phyloP scores from a whole-genome alignment of 2,329 filamentous ascomycete species.

The Diaporthe eres region DNA sequence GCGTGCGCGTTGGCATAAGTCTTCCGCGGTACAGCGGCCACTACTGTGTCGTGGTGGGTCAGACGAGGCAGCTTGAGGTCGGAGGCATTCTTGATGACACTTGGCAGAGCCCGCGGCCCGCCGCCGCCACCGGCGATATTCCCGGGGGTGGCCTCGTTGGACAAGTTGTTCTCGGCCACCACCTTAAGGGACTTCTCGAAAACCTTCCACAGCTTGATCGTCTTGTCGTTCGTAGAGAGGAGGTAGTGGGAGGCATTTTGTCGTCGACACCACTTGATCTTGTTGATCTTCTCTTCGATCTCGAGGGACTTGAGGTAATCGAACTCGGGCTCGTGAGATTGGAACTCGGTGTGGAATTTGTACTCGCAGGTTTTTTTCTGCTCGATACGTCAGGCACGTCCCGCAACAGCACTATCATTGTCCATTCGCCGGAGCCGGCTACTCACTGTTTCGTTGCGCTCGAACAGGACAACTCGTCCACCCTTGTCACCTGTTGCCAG shows the following conservation, averaged over 20 bases:
- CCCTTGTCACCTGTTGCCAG: constrained; percentile 92
- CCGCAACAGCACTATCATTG: constrained; percentile 6
- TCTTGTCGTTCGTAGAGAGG: constrained; percentile 99
- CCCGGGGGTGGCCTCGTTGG: constrained; percentile 89
- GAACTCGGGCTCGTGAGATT: constrained; percentile 99
- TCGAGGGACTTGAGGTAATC: constrained; percentile 99
- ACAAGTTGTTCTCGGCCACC: constrained; percentile 98
- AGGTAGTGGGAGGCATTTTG: constrained; percentile 99
- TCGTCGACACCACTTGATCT: constrained; percentile 99
- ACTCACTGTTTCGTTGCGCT: constrained; percentile 94
- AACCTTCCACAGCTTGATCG: constrained; percentile 99
- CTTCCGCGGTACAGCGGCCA: constrained; percentile 93
- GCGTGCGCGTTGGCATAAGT: constrained; percentile 99
- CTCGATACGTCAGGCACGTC: constrained; percentile 51
- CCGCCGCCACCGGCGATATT: constrained; percentile 82
- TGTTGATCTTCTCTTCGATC: constrained; percentile 99
- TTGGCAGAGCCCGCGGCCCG: constrained; percentile 78
- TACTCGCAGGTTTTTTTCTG: constrained; percentile 99
- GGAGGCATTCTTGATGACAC: constrained; percentile 83
- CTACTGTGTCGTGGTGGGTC: constrained; percentile 98
- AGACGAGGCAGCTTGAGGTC: constrained; percentile 95
- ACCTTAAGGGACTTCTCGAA: constrained; percentile 99
- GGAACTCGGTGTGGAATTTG: constrained; percentile 99
- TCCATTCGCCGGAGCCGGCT: background rate
- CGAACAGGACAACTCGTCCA: constrained; percentile 86